phyloP scores from a whole-genome alignment of 768 basidiomycete species.

The Lactifluus volemus region DNA sequence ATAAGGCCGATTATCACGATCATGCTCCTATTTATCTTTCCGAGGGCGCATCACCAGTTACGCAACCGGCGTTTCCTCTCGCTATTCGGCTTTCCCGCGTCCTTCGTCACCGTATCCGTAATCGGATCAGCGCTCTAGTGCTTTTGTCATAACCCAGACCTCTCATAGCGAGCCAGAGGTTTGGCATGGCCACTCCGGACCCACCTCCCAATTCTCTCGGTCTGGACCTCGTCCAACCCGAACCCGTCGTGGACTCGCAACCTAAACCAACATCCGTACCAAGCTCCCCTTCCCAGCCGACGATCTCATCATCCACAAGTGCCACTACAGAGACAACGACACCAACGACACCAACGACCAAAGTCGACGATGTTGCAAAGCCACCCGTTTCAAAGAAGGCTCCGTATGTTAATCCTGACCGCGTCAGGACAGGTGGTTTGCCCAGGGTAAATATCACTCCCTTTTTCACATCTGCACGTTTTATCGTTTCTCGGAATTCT shows the following conservation, averaged over 20 bases:
- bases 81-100: not conserved
- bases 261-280: conserved; percentile 19
- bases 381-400: conserved; percentile 39
- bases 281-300: conserved; percentile 9
- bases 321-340: not conserved
- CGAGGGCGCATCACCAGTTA: not conserved
- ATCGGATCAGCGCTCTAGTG: conserved; percentile 7
- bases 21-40: conserved; percentile 4
- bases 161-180: conserved; percentile 24
- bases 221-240: conserved; percentile 52
- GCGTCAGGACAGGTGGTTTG: conserved; percentile 73
- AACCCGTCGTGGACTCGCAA: conserved; percentile 25
- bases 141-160: conserved; percentile 9
- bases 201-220: conserved; percentile 55
- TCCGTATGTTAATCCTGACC: conserved; percentile 75
- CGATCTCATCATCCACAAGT: not conserved
- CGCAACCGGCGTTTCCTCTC: conserved; percentile 1
- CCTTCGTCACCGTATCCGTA: not conserved
- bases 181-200: conserved; percentile 22
- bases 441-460: conserved; percentile 45
- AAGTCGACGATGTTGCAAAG: conserved; percentile 19
- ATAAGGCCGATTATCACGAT: conserved; percentile 4
- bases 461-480: not conserved
- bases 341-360: not conserved
- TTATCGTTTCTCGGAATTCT: conserved; percentile 3